phyloP scores from a whole-genome alignment of 495 filamentous ascomycete species.

The Lasiosphaeria hispida region DNA sequence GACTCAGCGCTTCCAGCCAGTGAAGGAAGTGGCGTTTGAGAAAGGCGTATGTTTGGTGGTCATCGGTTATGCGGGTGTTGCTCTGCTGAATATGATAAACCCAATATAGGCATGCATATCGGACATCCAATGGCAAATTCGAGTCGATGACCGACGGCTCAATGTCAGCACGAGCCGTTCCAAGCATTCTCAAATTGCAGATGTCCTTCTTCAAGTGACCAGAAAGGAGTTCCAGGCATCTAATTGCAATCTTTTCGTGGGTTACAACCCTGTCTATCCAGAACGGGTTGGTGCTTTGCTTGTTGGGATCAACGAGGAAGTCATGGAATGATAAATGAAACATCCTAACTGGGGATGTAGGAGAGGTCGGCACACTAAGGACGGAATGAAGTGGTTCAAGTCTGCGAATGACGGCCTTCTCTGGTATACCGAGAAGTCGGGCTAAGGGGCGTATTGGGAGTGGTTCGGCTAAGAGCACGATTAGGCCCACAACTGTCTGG shows the following conservation, averaged over 20 bases:
- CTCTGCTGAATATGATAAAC: background rate
- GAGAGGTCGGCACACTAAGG: slow-evolving; percentile 30
- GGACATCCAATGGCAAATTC: slow-evolving; percentile 24
- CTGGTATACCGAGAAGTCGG: slow-evolving; percentile 15
- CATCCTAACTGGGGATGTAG: slow-evolving; percentile 33
- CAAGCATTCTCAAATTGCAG: slow-evolving; percentile 30
- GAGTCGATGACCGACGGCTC: slow-evolving; percentile 12
- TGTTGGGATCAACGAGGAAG: slow-evolving; percentile 43
- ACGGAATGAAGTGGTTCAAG: slow-evolving; percentile 35
- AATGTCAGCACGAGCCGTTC: slow-evolving; percentile 10
- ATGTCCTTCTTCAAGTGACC: slow-evolving; percentile 33
- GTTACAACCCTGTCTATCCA: slow-evolving; percentile 38
- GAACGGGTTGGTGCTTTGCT: slow-evolving; percentile 30
- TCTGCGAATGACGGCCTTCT: slow-evolving; percentile 12
- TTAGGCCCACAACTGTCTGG: slow-evolving; percentile 24
- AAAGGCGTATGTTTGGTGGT: background rate
- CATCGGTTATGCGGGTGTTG: background rate
- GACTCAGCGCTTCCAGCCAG: background rate
- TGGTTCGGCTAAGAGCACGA: slow-evolving; percentile 30
- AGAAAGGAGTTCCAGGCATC: slow-evolving; percentile 36
- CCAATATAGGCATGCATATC: background rate
- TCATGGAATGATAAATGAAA: slow-evolving; percentile 54
- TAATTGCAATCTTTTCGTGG: slow-evolving; percentile 29
- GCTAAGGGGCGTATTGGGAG: slow-evolving; percentile 30
- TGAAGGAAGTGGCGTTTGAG: background rate